Percentiles rank a stretch among this genome's conserved stretches.
Conservation (phyloP, 2,329 filamentous ascomycete genomes). For the Spiromastix sp. region DNA sequence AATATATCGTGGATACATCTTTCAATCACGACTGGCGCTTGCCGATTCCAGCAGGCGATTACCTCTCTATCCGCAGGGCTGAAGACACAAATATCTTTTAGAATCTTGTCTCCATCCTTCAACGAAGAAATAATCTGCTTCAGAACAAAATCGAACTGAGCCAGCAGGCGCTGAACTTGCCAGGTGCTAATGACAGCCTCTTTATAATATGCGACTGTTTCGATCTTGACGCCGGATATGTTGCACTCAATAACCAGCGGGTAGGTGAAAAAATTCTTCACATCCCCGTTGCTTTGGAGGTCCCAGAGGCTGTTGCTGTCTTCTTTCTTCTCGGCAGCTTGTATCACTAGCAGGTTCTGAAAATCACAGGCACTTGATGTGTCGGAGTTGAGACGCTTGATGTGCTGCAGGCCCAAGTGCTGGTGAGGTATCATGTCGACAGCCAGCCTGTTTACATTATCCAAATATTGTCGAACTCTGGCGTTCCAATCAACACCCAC, state of each 20-base stretch:
- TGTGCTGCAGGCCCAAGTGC: constrained; percentile 34
- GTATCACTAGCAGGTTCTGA: constrained; percentile 27
- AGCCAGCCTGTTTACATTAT: constrained; percentile 42
- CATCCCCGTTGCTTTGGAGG: background rate
- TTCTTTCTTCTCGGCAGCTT: constrained; percentile 3
- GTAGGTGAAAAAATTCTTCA: background rate
- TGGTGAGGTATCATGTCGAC: constrained; percentile 48
- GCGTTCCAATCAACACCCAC: constrained; percentile 21
- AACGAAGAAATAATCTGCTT: background rate
- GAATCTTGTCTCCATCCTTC: too few species aligned
- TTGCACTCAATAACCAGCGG: constrained; percentile 1
- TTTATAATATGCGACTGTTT: background rate
- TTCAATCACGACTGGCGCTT: constrained; percentile 17
- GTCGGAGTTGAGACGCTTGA: constrained; percentile 40
- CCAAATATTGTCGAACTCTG: constrained; percentile 38
- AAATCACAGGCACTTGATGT: constrained; percentile 27
- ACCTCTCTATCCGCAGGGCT: constrained; percentile 1
- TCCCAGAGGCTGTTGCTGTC: background rate
- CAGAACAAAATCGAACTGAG: constrained; percentile 1
- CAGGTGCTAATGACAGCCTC: background rate
- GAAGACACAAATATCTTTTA: background rate
- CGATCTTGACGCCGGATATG: background rate
- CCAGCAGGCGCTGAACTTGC: constrained; percentile 1
- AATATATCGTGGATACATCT: constrained; percentile 12
- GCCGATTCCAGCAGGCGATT: constrained; percentile 1